Percentiles rank a stretch among this genome's conserved stretches.
Conservation (phyloP, 345 rosid species). For the Luvunga scandens region DNA sequence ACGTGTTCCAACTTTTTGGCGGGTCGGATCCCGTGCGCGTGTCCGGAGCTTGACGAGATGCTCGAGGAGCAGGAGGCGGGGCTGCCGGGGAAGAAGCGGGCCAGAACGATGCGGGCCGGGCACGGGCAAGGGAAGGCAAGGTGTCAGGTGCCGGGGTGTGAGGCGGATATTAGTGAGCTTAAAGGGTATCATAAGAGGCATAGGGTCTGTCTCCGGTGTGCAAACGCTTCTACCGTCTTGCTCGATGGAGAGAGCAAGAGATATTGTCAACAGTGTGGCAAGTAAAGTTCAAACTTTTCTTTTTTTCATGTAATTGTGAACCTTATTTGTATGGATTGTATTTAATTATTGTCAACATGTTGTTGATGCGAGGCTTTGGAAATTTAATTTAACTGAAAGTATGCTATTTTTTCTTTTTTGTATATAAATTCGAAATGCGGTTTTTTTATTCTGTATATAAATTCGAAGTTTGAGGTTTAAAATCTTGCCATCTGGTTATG, state of each 20-base stretch:
- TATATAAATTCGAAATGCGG: not conserved
- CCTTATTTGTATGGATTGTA: not conserved
- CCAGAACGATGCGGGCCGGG: conserved; percentile 37
- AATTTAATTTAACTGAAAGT: too few species aligned
- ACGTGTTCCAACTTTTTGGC: conserved; percentile 81
- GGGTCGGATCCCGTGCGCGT: conserved; percentile 80
- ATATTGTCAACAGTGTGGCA: conserved; percentile 99
- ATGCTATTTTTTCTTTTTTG: not conserved
- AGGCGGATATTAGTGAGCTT: conserved; percentile 81
- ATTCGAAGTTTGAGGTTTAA: not conserved
- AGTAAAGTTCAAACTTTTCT: conserved; percentile 37
- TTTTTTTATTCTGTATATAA: too few species aligned
- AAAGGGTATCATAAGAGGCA: conserved; percentile 92
- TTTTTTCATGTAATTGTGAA: not conserved
- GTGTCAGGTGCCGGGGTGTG: conserved; percentile 84
- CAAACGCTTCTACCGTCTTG: conserved; percentile 54
- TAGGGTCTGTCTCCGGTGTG: conserved; percentile 85
- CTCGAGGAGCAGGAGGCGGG: conserved; percentile 49
- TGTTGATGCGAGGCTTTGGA: not conserved
- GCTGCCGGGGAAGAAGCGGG: conserved; percentile 61
- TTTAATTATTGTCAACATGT: not conserved
- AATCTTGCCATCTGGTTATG: not conserved
- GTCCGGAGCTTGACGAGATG: conserved; percentile 84
- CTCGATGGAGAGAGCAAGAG: conserved; percentile 74
- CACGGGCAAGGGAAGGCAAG: conserved; percentile 34